A percentile compares a stretch with the other conserved stretches of the same genome.
Conservation (phyloP, 2,329 filamentous ascomycete species). For the Talaromyces sp. region DNA sequence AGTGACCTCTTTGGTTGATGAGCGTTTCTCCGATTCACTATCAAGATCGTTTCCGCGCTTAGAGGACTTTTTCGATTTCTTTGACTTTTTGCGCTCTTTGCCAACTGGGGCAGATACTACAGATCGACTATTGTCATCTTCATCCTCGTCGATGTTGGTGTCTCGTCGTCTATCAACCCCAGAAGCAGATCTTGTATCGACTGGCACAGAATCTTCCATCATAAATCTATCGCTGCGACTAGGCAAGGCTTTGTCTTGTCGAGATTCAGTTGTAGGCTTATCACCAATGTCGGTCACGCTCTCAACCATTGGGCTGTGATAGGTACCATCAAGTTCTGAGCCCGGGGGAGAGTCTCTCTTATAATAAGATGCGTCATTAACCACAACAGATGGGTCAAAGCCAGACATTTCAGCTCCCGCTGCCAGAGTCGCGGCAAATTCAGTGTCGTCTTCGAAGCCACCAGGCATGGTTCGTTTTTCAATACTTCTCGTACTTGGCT, state of each 20-base stretch:
- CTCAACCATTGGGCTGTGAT: constrained; percentile 48
- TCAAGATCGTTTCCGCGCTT: constrained; percentile 19
- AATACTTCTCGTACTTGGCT: neutral
- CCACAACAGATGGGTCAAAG: constrained; percentile 66
- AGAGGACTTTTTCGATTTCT: constrained; percentile 16
- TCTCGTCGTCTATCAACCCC: neutral
- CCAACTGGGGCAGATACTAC: constrained; percentile 16
- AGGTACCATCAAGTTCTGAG: constrained; percentile 51
- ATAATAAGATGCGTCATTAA: constrained; percentile 59
- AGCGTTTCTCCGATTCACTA: constrained; percentile 11
- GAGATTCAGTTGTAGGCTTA: neutral
- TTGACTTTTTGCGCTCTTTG: constrained; percentile 9
- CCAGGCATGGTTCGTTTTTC: constrained; percentile 31
- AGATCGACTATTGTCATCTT: constrained; percentile 8
- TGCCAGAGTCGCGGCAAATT: constrained; percentile 64
- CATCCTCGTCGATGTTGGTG: neutral
- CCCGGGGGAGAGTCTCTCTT: constrained; percentile 60
- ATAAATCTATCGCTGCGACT: neutral
- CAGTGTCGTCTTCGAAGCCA: constrained; percentile 60
- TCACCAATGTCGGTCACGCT: constrained; percentile 30
- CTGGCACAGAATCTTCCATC: neutral
- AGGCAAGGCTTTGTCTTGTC: neutral
- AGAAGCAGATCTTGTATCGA: neutral
- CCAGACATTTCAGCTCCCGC: constrained; percentile 64
- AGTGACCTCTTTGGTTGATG: neutral